Percentiles rank a stretch among this genome's conserved stretches.
These are phyloP conservation scores for Trapa incisa DNA, from an alignment of 345 rosid genomes.

Conservation along the genomic window DNA sequence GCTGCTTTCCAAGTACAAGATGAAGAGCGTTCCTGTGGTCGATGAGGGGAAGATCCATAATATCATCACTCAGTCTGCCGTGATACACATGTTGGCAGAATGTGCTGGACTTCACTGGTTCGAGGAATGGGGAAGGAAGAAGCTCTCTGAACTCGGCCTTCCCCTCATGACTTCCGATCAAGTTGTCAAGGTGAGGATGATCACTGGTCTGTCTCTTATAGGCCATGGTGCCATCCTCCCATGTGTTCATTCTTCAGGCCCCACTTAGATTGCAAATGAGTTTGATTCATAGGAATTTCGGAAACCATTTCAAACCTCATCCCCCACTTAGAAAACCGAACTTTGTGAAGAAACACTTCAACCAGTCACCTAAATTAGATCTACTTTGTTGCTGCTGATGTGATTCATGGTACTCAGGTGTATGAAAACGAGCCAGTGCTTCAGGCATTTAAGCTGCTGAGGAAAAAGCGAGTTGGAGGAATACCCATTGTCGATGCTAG, in stretches of 20 bases:
- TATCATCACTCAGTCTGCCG: conserved; percentile 85
- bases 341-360: background rate
- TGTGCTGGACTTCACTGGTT: conserved; percentile 92
- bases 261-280: too few species aligned
- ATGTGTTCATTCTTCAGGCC: too few species aligned
- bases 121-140: conserved; percentile 86
- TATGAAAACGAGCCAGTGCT: conserved; percentile 89
- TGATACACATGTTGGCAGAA: conserved; percentile 96
- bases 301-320: too few species aligned
- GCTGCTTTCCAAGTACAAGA: conserved; percentile 89
- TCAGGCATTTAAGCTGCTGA: conserved; percentile 88
- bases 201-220: too few species aligned
- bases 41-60: conserved; percentile 71
- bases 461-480: conserved; percentile 69
- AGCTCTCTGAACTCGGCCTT: conserved; percentile 79
- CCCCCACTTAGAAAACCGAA: background rate
- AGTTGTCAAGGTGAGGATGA: conserved; percentile 42
- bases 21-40: conserved; percentile 93
- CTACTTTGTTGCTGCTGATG: background rate
- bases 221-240: too few species aligned
- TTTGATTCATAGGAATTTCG: too few species aligned
- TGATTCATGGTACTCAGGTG: conserved; percentile 28
- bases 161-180: conserved; percentile 43
- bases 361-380: background rate
- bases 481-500: conserved; percentile 55